Evolutionary conservation across 331 rosid species (phyloP), one percentile per base, ranked within the genome.

Genomic region (Malus hybrid): DNA sequence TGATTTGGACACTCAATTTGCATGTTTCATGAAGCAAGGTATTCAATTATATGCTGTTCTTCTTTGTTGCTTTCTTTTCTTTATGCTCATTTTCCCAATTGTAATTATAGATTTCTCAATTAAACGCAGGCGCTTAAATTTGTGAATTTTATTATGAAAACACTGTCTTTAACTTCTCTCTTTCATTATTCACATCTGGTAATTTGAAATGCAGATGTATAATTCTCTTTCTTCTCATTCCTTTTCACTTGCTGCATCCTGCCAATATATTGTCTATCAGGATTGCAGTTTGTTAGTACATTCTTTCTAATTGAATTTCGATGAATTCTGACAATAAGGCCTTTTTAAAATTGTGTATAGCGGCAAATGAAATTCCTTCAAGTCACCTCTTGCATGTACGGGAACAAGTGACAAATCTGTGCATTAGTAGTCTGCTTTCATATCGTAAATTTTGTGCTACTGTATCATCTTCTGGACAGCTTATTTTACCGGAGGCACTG

Each of bases 21-120:
- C 93, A 67, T 94, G 99, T 85, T 94, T 88, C 89, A 85, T 94
- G 84, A 94, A 92, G 82, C 97, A 91, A 86, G 99, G 99, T 92
- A 89, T 89, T 70, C 68, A 67, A 73, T 77, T 52, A 33, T 70
- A 5, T 71, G 26, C 14, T 1, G 48, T 42, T 42, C 14, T 32
- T 22, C 24, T 11, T 26, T 44, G 18, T 19, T 68, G 48, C 13
- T 42, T 33, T n/a, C 18, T 30, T 22, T 29, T 7, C n/a, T 19
- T 28, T 39, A 69, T 75, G 70, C 42, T 39, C 19, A 52, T 22
- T 28, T 71, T 19, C 9, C 10, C 39, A 70, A n/a, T 19, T 71
- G 12, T 76, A 64, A 14, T 29, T 14, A 30, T 82, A 28, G 36
- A 34, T 77, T 73, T 26, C 65, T 74, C 39, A 36, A 42, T 42